Evolutionary conservation across 148 eudicot species (phyloP).

Genomic region (Salicornia ramosissima): DNA sequence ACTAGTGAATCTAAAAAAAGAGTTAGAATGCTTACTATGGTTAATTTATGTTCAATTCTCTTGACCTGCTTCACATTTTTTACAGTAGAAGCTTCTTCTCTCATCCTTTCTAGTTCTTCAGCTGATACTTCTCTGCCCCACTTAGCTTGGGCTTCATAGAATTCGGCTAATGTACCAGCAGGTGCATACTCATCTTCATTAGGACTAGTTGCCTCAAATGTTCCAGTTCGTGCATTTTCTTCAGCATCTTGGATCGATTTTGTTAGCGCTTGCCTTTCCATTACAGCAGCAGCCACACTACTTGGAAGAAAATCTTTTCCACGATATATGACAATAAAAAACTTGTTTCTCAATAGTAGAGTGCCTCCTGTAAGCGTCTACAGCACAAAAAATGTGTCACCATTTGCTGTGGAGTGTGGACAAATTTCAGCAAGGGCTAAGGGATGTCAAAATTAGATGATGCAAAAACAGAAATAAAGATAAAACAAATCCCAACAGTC

Average conservation of each 20-base stretch:
- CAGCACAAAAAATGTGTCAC: conserved; percentile 23
- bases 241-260: conserved; percentile 81
- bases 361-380: conserved; percentile 93
- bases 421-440: no score
- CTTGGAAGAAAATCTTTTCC: conserved; percentile 92
- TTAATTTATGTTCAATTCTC: conserved; percentile 71
- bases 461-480: no score
- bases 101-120: conserved; percentile 68
- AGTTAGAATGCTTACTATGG: conserved; percentile 50
- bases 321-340: conserved; percentile 77
- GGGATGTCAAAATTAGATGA: no score
- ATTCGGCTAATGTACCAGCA: conserved; percentile 94
- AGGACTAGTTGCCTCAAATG: conserved; percentile 32
- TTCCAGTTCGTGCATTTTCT: conserved; percentile 58
- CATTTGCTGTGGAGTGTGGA: no score
- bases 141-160: conserved; percentile 86
- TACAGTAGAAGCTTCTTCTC: conserved; percentile 65
- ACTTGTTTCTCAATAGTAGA: conserved; percentile 87
- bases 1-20: background rate
- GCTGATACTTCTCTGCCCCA: conserved; percentile 81
- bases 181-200: conserved; percentile 45
- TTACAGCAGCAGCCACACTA: conserved; percentile 73
- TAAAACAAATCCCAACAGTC: no score
- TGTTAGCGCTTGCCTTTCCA: conserved; percentile 85
- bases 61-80: conserved; percentile 53